phyloP scores from a whole-genome alignment of 75 land plant genomes.

The Isoetes taiwanensis region DNA sequence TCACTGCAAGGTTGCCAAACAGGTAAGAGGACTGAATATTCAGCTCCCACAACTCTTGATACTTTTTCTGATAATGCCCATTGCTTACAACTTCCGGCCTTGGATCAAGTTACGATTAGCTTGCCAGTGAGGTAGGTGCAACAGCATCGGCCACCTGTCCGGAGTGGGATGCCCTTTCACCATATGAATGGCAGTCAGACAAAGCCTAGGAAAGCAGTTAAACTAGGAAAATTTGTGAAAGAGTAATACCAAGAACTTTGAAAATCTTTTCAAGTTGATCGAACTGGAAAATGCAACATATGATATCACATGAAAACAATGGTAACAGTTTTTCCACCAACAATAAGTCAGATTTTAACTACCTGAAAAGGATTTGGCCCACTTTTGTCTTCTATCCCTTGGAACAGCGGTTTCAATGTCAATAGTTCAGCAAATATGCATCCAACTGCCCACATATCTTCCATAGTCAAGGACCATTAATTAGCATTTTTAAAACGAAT shows the following conservation, averaged over 20 bases:
- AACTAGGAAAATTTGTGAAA: no score
- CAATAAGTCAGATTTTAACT: not conserved
- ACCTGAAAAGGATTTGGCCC: conserved; percentile 86
- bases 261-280: conserved; percentile 96
- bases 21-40: not conserved
- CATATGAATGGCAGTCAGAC: not conserved
- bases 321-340: not conserved
- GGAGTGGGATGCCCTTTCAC: conserved; percentile 61
- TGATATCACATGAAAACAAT: not conserved
- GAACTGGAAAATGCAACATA: conserved; percentile 27
- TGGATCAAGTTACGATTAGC: conserved; percentile 61
- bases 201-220: not conserved
- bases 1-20: conserved; percentile 38
- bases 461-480: not conserved
- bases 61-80: not conserved
- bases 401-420: conserved; percentile 88
- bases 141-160: conserved; percentile 84
- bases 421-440: conserved; percentile 94
- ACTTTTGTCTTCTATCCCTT: conserved; percentile 80
- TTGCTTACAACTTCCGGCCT: conserved; percentile 48
- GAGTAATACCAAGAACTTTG: conserved; percentile 70
- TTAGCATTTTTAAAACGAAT: not conserved
- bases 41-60: not conserved
- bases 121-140: conserved; percentile 77
- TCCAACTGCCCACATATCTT: conserved; percentile 99